Percentiles rank a stretch among this genome's conserved stretches.
These are phyloP conservation scores for Eucalyptus tenuipes DNA, from an alignment of 345 rosid species.

Conservation along the genomic window DNA sequence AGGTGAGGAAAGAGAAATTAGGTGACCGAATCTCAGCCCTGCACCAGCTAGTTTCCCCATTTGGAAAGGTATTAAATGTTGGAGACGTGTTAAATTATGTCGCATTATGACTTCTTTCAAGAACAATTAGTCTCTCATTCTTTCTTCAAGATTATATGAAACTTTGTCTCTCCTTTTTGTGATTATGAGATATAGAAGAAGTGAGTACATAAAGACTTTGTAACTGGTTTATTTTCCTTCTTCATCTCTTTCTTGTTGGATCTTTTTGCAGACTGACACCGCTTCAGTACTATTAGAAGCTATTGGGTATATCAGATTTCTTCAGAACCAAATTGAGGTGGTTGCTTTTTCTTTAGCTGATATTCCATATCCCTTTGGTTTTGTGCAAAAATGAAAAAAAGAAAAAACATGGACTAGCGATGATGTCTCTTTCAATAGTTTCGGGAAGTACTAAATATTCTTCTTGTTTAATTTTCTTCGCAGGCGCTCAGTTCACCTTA, in stretches of 20 bases:
- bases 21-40: slow-evolving; percentile 86
- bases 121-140: not conserved
- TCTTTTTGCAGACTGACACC: slow-evolving; percentile 96
- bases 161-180: not conserved
- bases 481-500: slow-evolving; percentile 97
- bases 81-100: not conserved
- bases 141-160: not conserved
- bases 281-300: slow-evolving; percentile 98
- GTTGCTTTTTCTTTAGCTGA: slow-evolving; percentile 1
- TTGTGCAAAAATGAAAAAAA: not conserved
- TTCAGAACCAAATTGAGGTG: slow-evolving; percentile 97
- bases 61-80: slow-evolving; percentile 59
- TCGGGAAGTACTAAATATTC: not conserved
- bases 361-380: not conserved
- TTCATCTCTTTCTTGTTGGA: not conserved
- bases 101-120: not conserved
- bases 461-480: not conserved
- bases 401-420: not conserved
- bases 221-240: not conserved
- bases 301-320: slow-evolving; percentile 99
- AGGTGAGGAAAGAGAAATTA: slow-evolving; percentile 89
- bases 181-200: not conserved
- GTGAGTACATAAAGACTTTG: not conserved
- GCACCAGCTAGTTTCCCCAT: slow-evolving; percentile 96
- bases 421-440: not conserved